Base-by-base conservation (phyloP, 805 yeast species). In the Kodamaea jinghongensis region DNA sequence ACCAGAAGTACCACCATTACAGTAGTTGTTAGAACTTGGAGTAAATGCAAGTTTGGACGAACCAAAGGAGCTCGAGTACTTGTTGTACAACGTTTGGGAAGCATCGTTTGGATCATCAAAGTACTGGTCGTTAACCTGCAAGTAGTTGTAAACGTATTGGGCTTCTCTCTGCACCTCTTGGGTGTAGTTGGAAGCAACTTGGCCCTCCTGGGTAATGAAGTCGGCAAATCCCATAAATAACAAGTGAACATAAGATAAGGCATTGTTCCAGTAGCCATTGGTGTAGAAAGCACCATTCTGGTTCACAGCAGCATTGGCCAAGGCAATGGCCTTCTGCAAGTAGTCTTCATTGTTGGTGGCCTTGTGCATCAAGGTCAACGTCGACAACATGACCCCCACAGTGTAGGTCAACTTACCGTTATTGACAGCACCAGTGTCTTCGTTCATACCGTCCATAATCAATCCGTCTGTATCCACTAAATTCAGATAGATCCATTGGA, bases 201-300 rank as follows among this genome's bases (percentile, higher is more conserved):
- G 9, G 3, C 41, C 41, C 14, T 54, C 48, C 38, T 44, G 8
- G 17, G 41, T 41, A 17, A 51, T 20, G 14, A 50, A 41, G 32
- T 48, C 56, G 1, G 48, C 50, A 17, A 50, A 42, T 2, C 56
- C 57, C 4, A 34, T 39, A 17, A 51, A 45, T 10, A 53, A 39
- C 17, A 50, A 35, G 39, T 53, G 55, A 15, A 44, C 36, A 28
- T 53, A 48, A 23, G 41, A 28, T 36, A 49, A 33, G 4, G 34
- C 37, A 33, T 52, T 45, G 38, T 48, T 47, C 44, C 52, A 41
- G 44, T 51, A 44, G 3, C 57, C 57, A 17, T 46, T 39, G 9
- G 33, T 17, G 38, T 41, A 48, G 38, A 48, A 48, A 3, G 39
- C 41, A 12, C 48, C 46, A 11, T 37, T 34, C 5, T 31, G 23